Conservation (phyloP, 2,329 filamentous ascomycete genomes). For the Pseudogymnoascus sp. region DNA sequence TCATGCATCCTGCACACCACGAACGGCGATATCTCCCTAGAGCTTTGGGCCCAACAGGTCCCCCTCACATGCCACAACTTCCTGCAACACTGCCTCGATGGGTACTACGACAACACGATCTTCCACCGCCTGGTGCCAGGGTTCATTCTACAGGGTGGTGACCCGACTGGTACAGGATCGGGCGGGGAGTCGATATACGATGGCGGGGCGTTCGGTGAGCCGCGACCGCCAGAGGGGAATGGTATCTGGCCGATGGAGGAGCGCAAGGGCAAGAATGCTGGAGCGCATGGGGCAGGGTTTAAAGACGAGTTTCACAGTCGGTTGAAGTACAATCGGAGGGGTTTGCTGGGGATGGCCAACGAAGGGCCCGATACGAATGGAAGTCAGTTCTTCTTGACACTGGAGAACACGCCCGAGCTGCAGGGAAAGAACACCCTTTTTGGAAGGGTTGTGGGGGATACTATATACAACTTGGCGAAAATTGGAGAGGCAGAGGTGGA, state of each 20-base stretch:
- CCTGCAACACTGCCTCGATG: slow-evolving; percentile 86
- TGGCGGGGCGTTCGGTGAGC: slow-evolving; percentile 58
- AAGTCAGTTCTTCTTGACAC: slow-evolving; percentile 94
- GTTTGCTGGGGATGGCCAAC: slow-evolving; percentile 94
- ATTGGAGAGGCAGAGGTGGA: slow-evolving; percentile 83
- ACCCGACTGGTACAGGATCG: slow-evolving; percentile 85
- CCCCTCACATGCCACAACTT: slow-evolving; percentile 92
- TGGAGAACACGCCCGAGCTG: slow-evolving; percentile 77
- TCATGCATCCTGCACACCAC: slow-evolving; percentile 89
- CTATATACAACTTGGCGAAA: slow-evolving; percentile 90
- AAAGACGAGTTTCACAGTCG: slow-evolving; percentile 87
- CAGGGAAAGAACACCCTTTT: slow-evolving; percentile 90
- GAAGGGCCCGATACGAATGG: slow-evolving; percentile 76
- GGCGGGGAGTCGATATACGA: slow-evolving; percentile 91
- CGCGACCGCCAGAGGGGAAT: slow-evolving; percentile 23
- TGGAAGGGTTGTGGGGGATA: slow-evolving; percentile 83
- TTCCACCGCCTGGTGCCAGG: slow-evolving; percentile 90
- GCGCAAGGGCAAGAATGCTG: slow-evolving; percentile 53
- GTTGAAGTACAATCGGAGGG: slow-evolving; percentile 85
- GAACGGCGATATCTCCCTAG: slow-evolving; percentile 77
- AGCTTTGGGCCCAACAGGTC: slow-evolving; percentile 91
- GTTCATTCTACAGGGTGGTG: slow-evolving; percentile 91
- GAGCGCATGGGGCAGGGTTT: slow-evolving; percentile 51
- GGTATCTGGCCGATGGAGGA: slow-evolving; percentile 50
- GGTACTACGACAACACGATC: slow-evolving; percentile 87